Evolutionary conservation across 2,329 filamentous ascomycete species (phyloP).

Genomic region (Neopestalotiopsis sp.): DNA sequence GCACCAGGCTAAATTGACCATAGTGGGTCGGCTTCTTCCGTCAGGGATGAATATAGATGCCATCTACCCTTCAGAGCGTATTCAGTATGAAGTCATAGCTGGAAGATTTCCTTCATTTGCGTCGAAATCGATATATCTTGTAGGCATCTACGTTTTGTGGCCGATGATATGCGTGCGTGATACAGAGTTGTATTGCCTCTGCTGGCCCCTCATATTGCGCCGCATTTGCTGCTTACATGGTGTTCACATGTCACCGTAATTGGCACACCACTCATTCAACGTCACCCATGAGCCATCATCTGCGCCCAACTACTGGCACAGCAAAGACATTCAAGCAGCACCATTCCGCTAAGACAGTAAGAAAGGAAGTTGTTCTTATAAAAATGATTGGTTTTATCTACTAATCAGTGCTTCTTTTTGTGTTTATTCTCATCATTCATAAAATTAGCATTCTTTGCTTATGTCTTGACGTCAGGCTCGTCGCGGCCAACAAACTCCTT

Average conservation of each 20-base stretch:
- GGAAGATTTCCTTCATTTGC: not conserved
- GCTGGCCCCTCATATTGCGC: too few species aligned
- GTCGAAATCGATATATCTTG: too few species aligned
- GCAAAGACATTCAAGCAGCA: not conserved
- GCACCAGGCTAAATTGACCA: not conserved
- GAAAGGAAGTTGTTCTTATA: not conserved
- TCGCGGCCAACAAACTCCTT: slow-evolving; percentile 92
- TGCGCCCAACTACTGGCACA: too few species aligned
- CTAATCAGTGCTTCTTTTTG: slow-evolving; percentile 4
- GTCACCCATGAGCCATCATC: too few species aligned
- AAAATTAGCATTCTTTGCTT: slow-evolving; percentile 37
- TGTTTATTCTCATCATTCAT: slow-evolving; percentile 6
- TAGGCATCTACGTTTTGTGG: too few species aligned
- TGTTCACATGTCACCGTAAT: too few species aligned
- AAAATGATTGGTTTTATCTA: slow-evolving; percentile 3
- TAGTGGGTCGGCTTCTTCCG: slow-evolving; percentile 1
- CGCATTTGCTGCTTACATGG: too few species aligned
- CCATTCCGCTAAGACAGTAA: not conserved
- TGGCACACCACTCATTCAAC: too few species aligned
- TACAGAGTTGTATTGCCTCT: too few species aligned
- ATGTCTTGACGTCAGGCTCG: slow-evolving; percentile 97
- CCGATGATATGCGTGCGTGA: too few species aligned
- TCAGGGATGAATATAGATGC: not conserved
- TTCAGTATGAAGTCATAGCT: not conserved
- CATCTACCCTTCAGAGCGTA: not conserved